Evolutionary conservation across 106 monocot species (phyloP).

Genomic region (Chionographis japonica): DNA sequence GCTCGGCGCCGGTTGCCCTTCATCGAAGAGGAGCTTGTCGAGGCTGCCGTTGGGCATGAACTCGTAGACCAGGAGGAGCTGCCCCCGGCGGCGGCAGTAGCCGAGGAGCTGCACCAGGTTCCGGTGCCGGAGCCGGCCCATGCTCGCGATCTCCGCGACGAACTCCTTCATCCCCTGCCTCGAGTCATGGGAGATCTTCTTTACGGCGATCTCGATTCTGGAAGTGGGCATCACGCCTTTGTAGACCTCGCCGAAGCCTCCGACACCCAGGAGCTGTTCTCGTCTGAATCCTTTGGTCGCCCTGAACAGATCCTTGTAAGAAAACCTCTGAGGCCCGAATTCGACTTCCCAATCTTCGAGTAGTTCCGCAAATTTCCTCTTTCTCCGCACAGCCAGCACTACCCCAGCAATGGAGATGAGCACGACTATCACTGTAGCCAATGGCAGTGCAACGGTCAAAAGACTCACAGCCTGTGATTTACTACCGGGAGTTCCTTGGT

Average conservation of each 20-base stretch:
- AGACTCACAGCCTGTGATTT: not conserved
- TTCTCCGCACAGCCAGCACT: slow-evolving; percentile 14
- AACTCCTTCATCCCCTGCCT: slow-evolving; percentile 37
- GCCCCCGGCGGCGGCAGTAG: slow-evolving; percentile 36
- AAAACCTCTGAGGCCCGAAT: slow-evolving; percentile 38
- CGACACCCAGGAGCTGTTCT: slow-evolving; percentile 25
- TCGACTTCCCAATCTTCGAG: slow-evolving; percentile 40
- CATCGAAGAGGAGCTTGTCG: too few relatives aligned
- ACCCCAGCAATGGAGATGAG: not conserved
- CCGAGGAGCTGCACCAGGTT: slow-evolving; percentile 44
- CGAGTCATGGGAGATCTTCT: slow-evolving; percentile 27
- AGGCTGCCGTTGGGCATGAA: too few relatives aligned
- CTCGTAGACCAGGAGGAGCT: slow-evolving; percentile 37
- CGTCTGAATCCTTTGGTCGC: slow-evolving; percentile 36
- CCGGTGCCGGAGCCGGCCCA: slow-evolving; percentile 42
- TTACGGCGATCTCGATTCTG: slow-evolving; percentile 26
- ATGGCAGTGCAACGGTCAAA: not conserved
- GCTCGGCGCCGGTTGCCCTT: too few relatives aligned
- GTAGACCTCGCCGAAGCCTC: slow-evolving; percentile 44
- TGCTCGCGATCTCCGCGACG: slow-evolving; percentile 45
- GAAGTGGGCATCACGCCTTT: slow-evolving; percentile 26
- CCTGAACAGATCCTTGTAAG: slow-evolving; percentile 27
- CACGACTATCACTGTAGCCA: not conserved
- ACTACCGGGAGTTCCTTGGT: slow-evolving; percentile 2
- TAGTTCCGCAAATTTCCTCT: slow-evolving; percentile 19